Base-by-base conservation (phyloP, 2,329 filamentous ascomycete genomes). In the Colletotrichum zoysiae region DNA sequence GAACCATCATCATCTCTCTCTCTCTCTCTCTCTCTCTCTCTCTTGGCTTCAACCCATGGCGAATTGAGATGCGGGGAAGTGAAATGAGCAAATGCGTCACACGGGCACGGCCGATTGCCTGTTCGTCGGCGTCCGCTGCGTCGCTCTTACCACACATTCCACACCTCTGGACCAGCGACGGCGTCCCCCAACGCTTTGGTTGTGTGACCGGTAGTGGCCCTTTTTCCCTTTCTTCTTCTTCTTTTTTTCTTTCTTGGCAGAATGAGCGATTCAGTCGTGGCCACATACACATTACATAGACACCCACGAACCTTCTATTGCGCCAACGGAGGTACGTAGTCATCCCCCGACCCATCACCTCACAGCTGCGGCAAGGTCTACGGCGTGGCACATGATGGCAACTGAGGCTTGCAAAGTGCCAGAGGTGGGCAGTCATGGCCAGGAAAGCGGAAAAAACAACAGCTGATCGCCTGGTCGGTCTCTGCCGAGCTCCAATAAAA, bases 121-220 rank as follows among this genome's bases (percentile, higher is more conserved):
- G 38, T 59, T 59, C 38, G 38, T 38, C 53, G 53, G 18, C 33
- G 53, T 38, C 20, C 30, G 8, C n/a, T n/a, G 51, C 20, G 55
- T 40, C 55, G 33, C 55, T 57, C 33, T 23, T 18, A 26, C 40
- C 57, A 59, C 40, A 23, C 11, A n/a, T 46, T 59, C 40, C 57
- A 59, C 23, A n/a, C 42, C 58, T 51, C 44, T 53, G 38, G 51
- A 9, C 23, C 53, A 42, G 61, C 44, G n/a, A n/a, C n/a, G n/a
- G n/a, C 53, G 44, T 63, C 50, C 64, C 64, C 64, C 42, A 65
- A 59, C 53, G 16, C 64, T 30, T 35, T 56, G 53, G 57, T 63
- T 65, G 51, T 63, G 58, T 71, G 68, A 68, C 35, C 23, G 44
- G 30, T 33, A 57, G 18, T 64, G 18, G 18, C 5, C 9, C 3